phyloP scores from a whole-genome alignment of 805 yeast species.

The Lachancea dasiensis region DNA sequence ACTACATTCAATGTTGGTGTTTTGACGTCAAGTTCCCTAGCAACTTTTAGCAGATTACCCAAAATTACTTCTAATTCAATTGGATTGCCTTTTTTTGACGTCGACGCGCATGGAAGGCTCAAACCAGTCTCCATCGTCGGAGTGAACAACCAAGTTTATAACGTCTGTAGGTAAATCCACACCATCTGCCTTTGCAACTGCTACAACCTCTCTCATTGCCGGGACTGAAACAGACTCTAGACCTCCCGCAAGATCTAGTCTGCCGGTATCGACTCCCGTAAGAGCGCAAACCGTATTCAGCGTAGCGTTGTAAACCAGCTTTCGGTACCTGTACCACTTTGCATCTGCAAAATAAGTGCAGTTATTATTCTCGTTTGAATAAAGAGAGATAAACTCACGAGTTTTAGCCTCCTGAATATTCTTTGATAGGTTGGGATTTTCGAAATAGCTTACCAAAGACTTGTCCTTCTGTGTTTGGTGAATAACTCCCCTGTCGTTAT shows the following conservation, averaged over 20 bases:
- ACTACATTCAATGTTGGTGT: constrained; percentile 55
- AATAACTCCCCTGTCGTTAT: constrained; percentile 41
- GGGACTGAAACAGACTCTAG: constrained; percentile 41
- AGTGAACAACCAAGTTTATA: constrained; percentile 45
- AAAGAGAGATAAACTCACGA: constrained; percentile 40
- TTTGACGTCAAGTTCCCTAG: constrained; percentile 39
- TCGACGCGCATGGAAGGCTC: constrained; percentile 73
- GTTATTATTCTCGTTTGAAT: constrained; percentile 39
- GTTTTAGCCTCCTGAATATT: constrained; percentile 30
- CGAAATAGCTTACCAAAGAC: constrained; percentile 40
- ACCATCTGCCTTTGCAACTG: constrained; percentile 66
- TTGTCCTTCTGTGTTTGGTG: constrained; percentile 43
- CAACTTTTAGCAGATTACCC: constrained; percentile 55
- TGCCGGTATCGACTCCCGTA: constrained; percentile 52
- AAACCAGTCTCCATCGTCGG: constrained; percentile 54
- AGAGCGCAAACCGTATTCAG: constrained; percentile 58
- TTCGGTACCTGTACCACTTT: constrained; percentile 53
- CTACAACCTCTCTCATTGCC: constrained; percentile 60
- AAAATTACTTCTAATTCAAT: constrained; percentile 68
- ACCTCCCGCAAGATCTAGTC: constrained; percentile 42
- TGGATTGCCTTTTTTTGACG: constrained; percentile 53
- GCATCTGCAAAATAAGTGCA: constrained; percentile 41
- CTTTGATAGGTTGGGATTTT: constrained; percentile 32
- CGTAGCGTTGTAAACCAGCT: constrained; percentile 63
- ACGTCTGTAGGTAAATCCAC: constrained; percentile 44